Base-by-base conservation (phyloP, 768 basidiomycete genomes). In the Termitomyces sp. region DNA sequence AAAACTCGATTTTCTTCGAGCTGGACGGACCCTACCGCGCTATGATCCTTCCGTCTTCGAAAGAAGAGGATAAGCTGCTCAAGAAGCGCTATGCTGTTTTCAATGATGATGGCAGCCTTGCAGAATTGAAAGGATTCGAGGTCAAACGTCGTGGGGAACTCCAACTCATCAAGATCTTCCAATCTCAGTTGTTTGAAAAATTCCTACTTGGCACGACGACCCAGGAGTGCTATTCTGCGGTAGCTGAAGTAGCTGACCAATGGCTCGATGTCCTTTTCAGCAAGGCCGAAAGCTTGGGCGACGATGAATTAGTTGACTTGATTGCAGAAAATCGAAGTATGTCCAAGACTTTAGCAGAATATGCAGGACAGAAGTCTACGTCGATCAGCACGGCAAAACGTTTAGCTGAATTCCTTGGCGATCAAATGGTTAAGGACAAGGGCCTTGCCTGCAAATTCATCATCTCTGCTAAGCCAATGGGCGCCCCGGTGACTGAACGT, bases 31-130 rank as follows among this genome's bases (percentile, higher is more conserved):
- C 97, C 1, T 99, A 98, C 77, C 92, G 86, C 63, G 97, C 97
- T 6, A 98, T 99, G 97, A 98, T 98, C 65, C 81, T 99, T 13
- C 97, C 97, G 1, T 96, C 94, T 1, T 98, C 97, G 1, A 99
- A 99, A 69, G 97, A 99, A 72, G 97, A 99, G 71, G 97, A 98
- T 70, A 99, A 98, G 68, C 70, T 99, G 55, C 75, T 99, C 65
- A 99, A 99, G 78, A 99, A 99, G 72, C 90, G 97, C 50, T 99
- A 98, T 65, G 97, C 97, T 6, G 97, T 99, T 9, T 98, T 98
- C 76, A 96, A 98, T 65, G 93, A 95, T 61, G 96, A 99, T 65
- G 95, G 96, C 1, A 89, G 89, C 16, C 81, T 99, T n/a, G 97
- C 97, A 8, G 97, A 99, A 71, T 76, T 99, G 70, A 98, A 99